phyloP scores from a whole-genome alignment of 2,329 filamentous ascomycete genomes.

The Coniella vitis region DNA sequence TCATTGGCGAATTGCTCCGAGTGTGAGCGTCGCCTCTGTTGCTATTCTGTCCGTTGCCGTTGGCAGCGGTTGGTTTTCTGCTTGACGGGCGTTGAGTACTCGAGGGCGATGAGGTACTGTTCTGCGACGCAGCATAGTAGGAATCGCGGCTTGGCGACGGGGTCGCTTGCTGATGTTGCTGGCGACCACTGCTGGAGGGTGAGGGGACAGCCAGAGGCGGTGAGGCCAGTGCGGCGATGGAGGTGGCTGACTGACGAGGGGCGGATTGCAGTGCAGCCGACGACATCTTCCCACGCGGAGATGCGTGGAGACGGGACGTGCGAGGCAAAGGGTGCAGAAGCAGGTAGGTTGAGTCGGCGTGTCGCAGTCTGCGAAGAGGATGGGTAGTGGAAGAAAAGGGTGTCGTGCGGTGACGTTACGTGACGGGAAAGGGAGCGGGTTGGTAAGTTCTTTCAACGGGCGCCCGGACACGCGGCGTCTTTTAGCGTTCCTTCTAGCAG shows the following conservation, averaged over 20 bases:
- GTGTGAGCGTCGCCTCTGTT: conserved; percentile 16
- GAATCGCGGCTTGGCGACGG: conserved; percentile 47
- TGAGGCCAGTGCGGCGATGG: conserved; percentile 36
- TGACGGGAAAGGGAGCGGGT: neutral
- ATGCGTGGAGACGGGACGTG: conserved; percentile 18
- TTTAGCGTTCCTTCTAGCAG: neutral
- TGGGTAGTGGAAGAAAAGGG: neutral
- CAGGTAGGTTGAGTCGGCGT: neutral
- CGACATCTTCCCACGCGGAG: conserved; percentile 44
- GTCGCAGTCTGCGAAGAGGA: neutral
- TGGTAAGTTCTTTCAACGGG: neutral
- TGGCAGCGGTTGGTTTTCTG: conserved; percentile 13
- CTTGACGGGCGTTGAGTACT: conserved; percentile 45
- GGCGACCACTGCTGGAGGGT: conserved; percentile 39
- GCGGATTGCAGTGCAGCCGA: conserved; percentile 56
- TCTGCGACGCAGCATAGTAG: conserved; percentile 48
- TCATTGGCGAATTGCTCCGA: conserved; percentile 37
- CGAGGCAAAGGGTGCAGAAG: neutral
- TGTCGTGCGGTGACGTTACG: neutral
- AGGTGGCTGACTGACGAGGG: conserved; percentile 43
- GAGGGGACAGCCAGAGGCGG: conserved; percentile 41
- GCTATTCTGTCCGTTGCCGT: conserved; percentile 9
- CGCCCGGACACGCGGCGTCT: neutral
- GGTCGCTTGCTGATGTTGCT: conserved; percentile 29
- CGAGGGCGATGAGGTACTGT: conserved; percentile 40